Percentiles rank a stretch among this genome's conserved stretches.
These are phyloP conservation scores for Davidsoniella eucalypti DNA, from an alignment of 2,329 filamentous ascomycete species.

Conservation along the genomic window DNA sequence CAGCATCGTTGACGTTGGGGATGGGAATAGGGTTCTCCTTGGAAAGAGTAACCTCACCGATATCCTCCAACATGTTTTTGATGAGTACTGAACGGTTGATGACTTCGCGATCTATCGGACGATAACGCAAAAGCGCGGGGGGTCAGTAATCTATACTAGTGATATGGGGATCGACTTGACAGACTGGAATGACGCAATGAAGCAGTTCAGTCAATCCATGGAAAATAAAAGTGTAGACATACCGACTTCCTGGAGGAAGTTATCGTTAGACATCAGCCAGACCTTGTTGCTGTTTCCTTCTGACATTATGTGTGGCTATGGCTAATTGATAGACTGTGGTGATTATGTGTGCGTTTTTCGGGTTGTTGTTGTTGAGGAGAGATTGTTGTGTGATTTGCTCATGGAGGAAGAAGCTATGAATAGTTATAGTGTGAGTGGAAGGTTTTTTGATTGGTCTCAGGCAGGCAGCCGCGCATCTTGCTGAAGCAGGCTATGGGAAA, in stretches of 20 bases:
- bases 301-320: slow-evolving; percentile 20
- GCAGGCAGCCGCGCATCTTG: too few relatives aligned
- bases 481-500: too few relatives aligned
- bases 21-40: slow-evolving; percentile 63
- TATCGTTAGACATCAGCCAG: slow-evolving; percentile 36
- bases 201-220: neutral
- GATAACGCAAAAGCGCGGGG: neutral
- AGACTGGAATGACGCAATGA: neutral
- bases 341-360: neutral
- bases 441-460: too few relatives aligned
- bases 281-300: slow-evolving; percentile 21
- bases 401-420: too few relatives aligned
- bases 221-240: slow-evolving; percentile 17
- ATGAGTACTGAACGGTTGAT: slow-evolving; percentile 87
- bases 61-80: slow-evolving; percentile 95
- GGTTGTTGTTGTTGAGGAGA: too few relatives aligned
- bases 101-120: slow-evolving; percentile 52
- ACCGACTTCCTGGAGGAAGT: slow-evolving; percentile 30
- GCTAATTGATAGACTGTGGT: neutral
- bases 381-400: too few relatives aligned
- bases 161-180: neutral
- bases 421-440: too few relatives aligned
- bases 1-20: slow-evolving; percentile 82
- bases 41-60: slow-evolving; percentile 46
- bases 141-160: slow-evolving; percentile 6